Conservation (phyloP, 225 moss, liverwort and hornwort genomes). For the Asterella californica region DNA sequence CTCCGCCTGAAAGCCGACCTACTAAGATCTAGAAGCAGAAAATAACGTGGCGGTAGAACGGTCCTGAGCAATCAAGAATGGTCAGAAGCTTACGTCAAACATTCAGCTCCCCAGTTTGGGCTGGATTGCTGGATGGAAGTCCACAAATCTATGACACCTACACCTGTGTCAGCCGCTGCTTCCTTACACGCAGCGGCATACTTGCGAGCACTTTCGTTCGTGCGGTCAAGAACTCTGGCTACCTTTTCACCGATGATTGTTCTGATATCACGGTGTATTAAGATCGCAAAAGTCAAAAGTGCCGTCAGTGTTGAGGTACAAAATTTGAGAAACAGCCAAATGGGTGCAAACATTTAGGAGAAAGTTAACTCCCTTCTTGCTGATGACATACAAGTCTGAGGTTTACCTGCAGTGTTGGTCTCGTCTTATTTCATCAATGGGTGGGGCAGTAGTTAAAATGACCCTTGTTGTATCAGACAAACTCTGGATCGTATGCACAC, state of each 20-base stretch:
- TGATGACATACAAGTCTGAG: not conserved
- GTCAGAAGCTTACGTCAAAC: constrained; percentile 51
- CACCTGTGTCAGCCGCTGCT: constrained; percentile 66
- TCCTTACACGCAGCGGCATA: constrained; percentile 77
- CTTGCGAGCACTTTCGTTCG: constrained; percentile 72
- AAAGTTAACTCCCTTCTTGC: not conserved
- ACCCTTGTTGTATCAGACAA: constrained; percentile 74
- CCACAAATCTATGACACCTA: constrained; percentile 70
- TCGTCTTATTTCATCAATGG: constrained; percentile 59
- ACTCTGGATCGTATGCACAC: constrained; percentile 38
- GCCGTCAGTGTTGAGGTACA: not conserved
- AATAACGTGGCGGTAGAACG: not conserved
- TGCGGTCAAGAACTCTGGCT: constrained; percentile 59
- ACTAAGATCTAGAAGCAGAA: not conserved
- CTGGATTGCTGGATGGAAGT: constrained; percentile 60
- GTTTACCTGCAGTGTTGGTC: constrained; percentile 12
- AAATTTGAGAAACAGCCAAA: not conserved
- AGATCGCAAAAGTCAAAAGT: not conserved
- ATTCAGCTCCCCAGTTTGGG: constrained; percentile 60
- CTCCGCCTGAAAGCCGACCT: not conserved
- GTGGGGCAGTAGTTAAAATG: constrained; percentile 78
- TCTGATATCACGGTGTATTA: constrained; percentile 27
- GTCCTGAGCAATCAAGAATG: not conserved
- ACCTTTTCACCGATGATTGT: constrained; percentile 43
- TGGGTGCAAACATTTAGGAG: not conserved